These are phyloP conservation scores for Podosphaera fusca DNA, from an alignment of 2,329 filamentous ascomycete genomes.

Conservation along the genomic window DNA sequence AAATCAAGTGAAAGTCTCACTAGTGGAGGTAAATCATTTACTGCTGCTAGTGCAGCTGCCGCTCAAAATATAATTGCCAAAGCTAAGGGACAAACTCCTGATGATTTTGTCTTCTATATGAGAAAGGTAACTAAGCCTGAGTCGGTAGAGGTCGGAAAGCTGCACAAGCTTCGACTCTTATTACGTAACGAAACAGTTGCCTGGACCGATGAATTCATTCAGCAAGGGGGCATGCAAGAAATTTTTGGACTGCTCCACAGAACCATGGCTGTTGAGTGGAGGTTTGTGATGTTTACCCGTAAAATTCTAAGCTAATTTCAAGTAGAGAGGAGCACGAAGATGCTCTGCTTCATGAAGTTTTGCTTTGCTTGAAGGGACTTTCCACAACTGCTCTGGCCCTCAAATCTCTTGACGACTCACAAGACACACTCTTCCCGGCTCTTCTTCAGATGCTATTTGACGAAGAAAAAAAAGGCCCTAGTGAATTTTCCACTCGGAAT, in stretches of 20 bases:
- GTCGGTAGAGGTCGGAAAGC: conserved; percentile 71
- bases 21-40: conserved; percentile 31
- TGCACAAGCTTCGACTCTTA: conserved; percentile 77
- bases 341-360: conserved; percentile 68
- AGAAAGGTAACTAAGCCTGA: conserved; percentile 61
- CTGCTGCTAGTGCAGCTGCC: conserved; percentile 29
- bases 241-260: conserved; percentile 68
- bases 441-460: conserved; percentile 2
- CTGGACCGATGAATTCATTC: conserved; percentile 86
- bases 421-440: conserved; percentile 62
- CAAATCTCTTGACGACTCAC: conserved; percentile 58
- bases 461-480: conserved; percentile 60
- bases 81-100: conserved; percentile 50
- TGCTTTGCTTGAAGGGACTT: conserved; percentile 81
- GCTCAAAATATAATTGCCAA: conserved; percentile 38
- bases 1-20: conserved; percentile 51
- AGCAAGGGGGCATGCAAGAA: conserved; percentile 76
- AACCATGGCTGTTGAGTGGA: conserved; percentile 93
- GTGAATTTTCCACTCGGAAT: conserved; percentile 81
- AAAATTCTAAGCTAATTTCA: conserved; percentile 17
- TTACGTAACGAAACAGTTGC: conserved; percentile 85
- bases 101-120: conserved; percentile 71
- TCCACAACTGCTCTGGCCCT: conserved; percentile 78
- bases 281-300: conserved; percentile 28
- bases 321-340: conserved; percentile 85